Conservation (phyloP, 2,329 filamentous ascomycete species). For the Aspergillus hiratsukae region DNA sequence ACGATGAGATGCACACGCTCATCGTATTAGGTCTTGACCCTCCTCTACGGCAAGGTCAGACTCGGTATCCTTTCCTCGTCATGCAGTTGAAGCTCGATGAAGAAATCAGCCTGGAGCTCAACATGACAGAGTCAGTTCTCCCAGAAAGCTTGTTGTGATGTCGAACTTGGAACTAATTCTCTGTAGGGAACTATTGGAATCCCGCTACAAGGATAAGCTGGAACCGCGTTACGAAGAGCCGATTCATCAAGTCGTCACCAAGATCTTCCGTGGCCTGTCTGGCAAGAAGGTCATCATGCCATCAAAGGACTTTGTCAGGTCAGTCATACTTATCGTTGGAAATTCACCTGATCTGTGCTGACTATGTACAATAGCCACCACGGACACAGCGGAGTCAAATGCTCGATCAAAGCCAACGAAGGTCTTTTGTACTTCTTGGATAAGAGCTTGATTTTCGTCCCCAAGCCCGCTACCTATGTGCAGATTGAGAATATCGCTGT, state of each 20-base stretch:
- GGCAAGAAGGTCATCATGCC: conserved; percentile 94
- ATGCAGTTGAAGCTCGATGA: conserved; percentile 99
- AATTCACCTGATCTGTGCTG: neutral
- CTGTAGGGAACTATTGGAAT: conserved; percentile 65
- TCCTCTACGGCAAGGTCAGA: conserved; percentile 92
- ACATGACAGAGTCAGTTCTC: conserved; percentile 68
- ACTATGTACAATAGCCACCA: conserved; percentile 60
- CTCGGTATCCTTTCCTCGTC: conserved; percentile 93
- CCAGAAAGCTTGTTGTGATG: neutral
- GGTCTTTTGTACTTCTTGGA: conserved; percentile 95
- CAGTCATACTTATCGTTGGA: conserved; percentile 7
- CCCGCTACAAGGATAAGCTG: conserved; percentile 85
- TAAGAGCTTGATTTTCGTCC: conserved; percentile 98
- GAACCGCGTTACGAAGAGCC: conserved; percentile 88
- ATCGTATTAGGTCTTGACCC: conserved; percentile 93
- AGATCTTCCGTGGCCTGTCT: conserved; percentile 89
- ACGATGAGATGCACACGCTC: conserved; percentile 94
- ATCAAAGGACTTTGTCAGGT: conserved; percentile 87
- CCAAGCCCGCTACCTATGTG: conserved; percentile 96
- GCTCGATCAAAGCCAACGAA: conserved; percentile 99
- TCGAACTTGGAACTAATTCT: conserved; percentile 7
- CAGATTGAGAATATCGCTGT: conserved; percentile 88
- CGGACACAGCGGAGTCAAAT: conserved; percentile 92
- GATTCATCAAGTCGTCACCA: conserved; percentile 86
- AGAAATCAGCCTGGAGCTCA: conserved; percentile 92